Conservation (phyloP, 768 basidiomycete genomes). For the Suillus sp. region DNA sequence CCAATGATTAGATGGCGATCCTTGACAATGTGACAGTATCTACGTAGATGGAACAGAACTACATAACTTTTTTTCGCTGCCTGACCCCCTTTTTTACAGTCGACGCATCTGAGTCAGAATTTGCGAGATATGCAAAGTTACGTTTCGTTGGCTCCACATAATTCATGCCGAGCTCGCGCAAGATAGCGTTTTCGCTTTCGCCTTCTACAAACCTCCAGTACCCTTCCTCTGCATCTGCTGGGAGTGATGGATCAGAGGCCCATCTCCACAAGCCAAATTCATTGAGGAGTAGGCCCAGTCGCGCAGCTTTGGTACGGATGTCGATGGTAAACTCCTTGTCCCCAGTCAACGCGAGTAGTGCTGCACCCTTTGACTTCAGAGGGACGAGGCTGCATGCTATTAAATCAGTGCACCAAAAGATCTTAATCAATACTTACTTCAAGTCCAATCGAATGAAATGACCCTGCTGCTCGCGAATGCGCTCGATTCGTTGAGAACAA, state of each 20-base stretch:
- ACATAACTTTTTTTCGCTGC: constrained; percentile 1
- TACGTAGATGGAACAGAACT: neutral
- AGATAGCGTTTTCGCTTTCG: constrained; percentile 46
- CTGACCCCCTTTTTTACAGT: constrained; percentile 10
- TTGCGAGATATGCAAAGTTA: constrained; percentile 32
- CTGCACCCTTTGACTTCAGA: constrained; percentile 51
- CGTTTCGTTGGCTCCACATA: constrained; percentile 42
- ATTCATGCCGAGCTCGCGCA: constrained; percentile 45
- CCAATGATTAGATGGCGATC: neutral
- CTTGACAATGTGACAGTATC: neutral
- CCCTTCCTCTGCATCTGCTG: constrained; percentile 27
- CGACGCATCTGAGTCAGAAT: neutral
- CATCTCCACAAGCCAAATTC: constrained; percentile 70
- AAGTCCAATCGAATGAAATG: constrained; percentile 42
- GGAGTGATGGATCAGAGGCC: constrained; percentile 22
- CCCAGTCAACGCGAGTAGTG: constrained; percentile 57
- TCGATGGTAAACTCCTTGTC: constrained; percentile 50
- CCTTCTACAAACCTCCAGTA: constrained; percentile 51
- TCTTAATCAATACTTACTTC: constrained; percentile 18
- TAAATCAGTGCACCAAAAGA: constrained; percentile 4
- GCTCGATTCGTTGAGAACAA: constrained; percentile 26
- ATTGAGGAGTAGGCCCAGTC: constrained; percentile 52
- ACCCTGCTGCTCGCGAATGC: constrained; percentile 34
- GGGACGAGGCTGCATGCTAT: constrained; percentile 42
- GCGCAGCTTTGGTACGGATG: constrained; percentile 44